Conservation (phyloP, 1,139 yeast genomes). For the Candida tetrigidarum region DNA sequence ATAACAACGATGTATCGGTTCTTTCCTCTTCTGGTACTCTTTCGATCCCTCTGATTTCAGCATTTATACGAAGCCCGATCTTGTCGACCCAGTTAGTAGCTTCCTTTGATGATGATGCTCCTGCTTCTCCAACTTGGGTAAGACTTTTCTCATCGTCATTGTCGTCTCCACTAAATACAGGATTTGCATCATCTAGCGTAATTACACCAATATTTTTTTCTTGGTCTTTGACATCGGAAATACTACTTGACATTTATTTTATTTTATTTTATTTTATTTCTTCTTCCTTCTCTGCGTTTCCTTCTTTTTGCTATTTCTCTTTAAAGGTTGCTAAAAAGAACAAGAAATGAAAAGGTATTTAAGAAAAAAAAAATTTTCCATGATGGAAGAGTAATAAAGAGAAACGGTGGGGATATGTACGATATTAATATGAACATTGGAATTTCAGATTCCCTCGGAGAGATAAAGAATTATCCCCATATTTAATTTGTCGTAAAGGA, state of each 20-base stretch:
- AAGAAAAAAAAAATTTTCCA: not conserved
- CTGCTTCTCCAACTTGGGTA: not conserved
- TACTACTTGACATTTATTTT: conserved; percentile 1
- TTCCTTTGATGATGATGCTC: too few species aligned
- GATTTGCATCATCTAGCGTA: not conserved
- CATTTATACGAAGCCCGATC: conserved; percentile 36
- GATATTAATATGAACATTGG: too few species aligned
- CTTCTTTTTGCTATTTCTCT: too few species aligned
- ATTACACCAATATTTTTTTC: conserved; percentile 1
- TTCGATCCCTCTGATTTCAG: conserved; percentile 53
- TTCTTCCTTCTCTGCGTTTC: too few species aligned
- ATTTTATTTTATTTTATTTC: too few species aligned
- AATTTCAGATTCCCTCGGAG: too few species aligned
- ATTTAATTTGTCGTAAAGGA: not conserved
- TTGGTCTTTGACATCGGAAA: conserved; percentile 1
- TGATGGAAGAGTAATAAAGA: not conserved
- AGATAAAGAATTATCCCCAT: too few species aligned
- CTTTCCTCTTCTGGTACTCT: conserved; percentile 49
- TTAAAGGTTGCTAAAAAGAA: not conserved
- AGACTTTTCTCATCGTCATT: not conserved
- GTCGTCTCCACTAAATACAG: not conserved
- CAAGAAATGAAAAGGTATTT: not conserved
- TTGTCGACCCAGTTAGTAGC: conserved; percentile 28
- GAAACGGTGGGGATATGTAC: not conserved
- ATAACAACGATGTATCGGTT: conserved; percentile 25